Base-by-base conservation (phyloP, 1,139 yeast species). In the Sugiyamaella japonica region DNA sequence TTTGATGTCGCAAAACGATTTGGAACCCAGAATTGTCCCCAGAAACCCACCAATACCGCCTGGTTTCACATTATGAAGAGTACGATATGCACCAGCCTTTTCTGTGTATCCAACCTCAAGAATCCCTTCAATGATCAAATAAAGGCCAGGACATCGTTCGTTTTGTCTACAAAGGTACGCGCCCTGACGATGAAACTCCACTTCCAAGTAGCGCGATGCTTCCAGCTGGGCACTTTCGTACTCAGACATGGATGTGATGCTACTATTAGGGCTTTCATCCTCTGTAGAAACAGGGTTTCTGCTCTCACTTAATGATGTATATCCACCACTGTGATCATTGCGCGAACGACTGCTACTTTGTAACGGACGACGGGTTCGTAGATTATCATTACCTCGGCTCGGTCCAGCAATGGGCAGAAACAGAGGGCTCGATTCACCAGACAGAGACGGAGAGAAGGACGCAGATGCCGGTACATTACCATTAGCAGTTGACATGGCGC, bases 11-110 rank as follows among this genome's bases (percentile, higher is more conserved):
- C 85, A 91, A 63, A 89, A 82, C 0, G 97, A 88, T 57, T 85
- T 81, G 61, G 86, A 83, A 0, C 97, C 95, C 12, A 90, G 80
- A 15, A 90, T 73, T 0, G 95, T 80, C 2, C 96, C 89, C 52
- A 91, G 71, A 65, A 89, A 91, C 0, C 99, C 98, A 0, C 95
- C 95, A 16, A 93, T 70, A 1, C 95, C 95, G 4, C 98, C 98
- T 2, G 86, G 76, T 32, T 78, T 73, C 1, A 89, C 85, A 0
- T 83, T 77, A 63, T 84, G 86, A 1, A 88, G 69, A 17, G 70
- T 70, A 41, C 74, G 74, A 53, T 78, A 79, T 1, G 31, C 20
- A 4, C 63, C 62, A 39, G 62, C 64, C 54, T 62, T 69, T 40
- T 70, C 70, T 8, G 68, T 60, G 58, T 77, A 76, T 4, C 79